Percentiles rank a stretch among this genome's conserved stretches.
Conservation (phyloP, 768 basidiomycete species). For the Calocybe cyanea region DNA sequence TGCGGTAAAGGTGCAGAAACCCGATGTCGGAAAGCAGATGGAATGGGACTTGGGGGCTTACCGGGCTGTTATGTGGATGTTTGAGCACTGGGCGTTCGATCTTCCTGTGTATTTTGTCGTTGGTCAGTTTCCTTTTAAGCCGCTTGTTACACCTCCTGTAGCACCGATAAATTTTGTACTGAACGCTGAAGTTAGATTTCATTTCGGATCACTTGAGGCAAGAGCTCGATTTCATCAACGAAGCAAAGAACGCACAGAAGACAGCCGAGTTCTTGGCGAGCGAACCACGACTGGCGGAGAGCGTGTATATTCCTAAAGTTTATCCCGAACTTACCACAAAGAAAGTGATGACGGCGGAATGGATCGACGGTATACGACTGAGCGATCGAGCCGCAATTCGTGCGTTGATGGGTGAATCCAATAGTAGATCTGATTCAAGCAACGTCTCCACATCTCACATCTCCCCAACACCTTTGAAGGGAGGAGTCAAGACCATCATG, state of each 20-base stretch:
- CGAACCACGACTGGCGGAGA: constrained; percentile 66
- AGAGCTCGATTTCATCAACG: constrained; percentile 79
- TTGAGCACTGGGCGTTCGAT: constrained; percentile 78
- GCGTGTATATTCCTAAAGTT: constrained; percentile 77
- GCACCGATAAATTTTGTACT: not conserved
- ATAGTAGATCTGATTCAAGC: constrained; percentile 10
- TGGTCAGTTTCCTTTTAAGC: constrained; percentile 37
- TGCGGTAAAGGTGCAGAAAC: constrained; percentile 93
- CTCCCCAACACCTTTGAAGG: constrained; percentile 42
- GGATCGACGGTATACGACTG: constrained; percentile 75
- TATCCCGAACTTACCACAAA: constrained; percentile 70
- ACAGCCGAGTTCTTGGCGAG: constrained; percentile 65
- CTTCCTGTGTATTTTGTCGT: constrained; percentile 80
- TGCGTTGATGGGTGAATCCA: constrained; percentile 52
- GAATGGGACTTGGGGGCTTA: constrained; percentile 78
- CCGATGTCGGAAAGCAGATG: constrained; percentile 81
- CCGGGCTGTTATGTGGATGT: constrained; percentile 73
- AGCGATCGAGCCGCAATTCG: constrained; percentile 58
- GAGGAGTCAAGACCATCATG: constrained; percentile 69
- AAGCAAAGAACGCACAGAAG: constrained; percentile 71
- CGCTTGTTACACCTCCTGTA: not conserved
- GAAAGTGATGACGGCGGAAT: constrained; percentile 80
- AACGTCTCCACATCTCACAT: constrained; percentile 23
- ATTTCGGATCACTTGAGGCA: constrained; percentile 76
- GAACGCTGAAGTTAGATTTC: constrained; percentile 45